phyloP scores from a whole-genome alignment of 179 eudicot species.

The Spergularia azorica region DNA sequence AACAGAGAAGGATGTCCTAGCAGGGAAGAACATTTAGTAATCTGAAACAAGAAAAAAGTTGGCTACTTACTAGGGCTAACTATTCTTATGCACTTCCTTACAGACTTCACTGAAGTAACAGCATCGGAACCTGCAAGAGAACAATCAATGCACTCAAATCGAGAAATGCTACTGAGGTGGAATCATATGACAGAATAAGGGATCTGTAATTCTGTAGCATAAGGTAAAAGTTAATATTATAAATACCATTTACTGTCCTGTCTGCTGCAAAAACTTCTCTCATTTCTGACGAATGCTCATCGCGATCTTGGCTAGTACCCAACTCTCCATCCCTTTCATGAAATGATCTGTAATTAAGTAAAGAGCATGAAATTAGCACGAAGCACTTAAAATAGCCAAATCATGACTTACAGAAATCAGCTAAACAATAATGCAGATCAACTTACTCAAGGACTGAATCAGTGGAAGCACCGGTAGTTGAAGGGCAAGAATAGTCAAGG shows the following conservation, averaged over 20 bases:
- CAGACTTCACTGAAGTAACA: conserved; percentile 57
- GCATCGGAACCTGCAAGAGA: conserved; percentile 49
- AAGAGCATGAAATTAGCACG: neutral
- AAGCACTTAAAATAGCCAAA: neutral
- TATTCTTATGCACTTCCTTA: conserved; percentile 59
- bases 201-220: neutral
- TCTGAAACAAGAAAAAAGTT: neutral
- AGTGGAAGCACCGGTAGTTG: conserved; percentile 41
- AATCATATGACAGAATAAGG: conserved; percentile 2
- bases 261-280: conserved; percentile 50
- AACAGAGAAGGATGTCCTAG: neutral
- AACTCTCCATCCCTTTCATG: conserved; percentile 31
- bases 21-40: neutral
- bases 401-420: neutral
- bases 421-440: conserved; percentile 1
- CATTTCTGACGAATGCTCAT: conserved; percentile 45
- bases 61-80: conserved; percentile 66
- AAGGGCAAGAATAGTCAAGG: conserved; percentile 40
- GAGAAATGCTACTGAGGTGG: neutral
- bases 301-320: conserved; percentile 40
- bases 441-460: conserved; percentile 51
- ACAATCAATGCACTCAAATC: conserved; percentile 2
- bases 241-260: conserved; percentile 42
- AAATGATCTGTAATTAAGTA: conserved; percentile 37
- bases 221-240: conserved; percentile 6